A percentile compares a stretch with the other conserved stretches of the same genome.
Conservation (phyloP, 1,284 basidiomycete species). For the Coniferiporia weirii region DNA sequence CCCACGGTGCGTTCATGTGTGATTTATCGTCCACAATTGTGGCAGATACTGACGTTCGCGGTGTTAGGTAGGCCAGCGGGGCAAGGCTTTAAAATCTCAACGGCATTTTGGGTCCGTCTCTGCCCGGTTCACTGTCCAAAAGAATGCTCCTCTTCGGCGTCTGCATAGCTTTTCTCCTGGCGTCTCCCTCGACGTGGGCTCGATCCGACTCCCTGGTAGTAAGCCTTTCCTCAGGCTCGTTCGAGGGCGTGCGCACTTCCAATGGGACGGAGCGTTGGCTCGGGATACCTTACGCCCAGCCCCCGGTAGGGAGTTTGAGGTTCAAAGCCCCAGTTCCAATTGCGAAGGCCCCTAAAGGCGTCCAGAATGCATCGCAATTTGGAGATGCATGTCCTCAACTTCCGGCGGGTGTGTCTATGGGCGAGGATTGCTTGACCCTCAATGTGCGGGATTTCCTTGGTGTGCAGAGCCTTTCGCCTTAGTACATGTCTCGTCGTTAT, state of each 20-base stretch:
- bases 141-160: not conserved
- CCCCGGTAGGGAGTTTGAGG: constrained; percentile 48
- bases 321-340: constrained; percentile 59
- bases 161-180: not conserved
- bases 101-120: not conserved
- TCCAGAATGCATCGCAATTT: constrained; percentile 44
- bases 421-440: constrained; percentile 52
- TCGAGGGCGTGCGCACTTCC: constrained; percentile 21
- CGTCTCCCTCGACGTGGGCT: not conserved
- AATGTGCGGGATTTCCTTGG: constrained; percentile 34
- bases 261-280: constrained; percentile 49
- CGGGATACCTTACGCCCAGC: constrained; percentile 63
- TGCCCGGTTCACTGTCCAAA: not conserved
- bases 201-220: constrained; percentile 10
- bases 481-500: not conserved
- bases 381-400: constrained; percentile 56
- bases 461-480: not conserved
- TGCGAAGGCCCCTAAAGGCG: constrained; percentile 25
- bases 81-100: not conserved
- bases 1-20: not conserved
- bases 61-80: not conserved
- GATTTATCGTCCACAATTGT: not conserved
- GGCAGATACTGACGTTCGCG: not conserved
- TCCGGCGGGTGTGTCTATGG: constrained; percentile 40
- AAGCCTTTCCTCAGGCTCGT: constrained; percentile 16